Evolutionary conservation across 2,329 filamentous ascomycete genomes (phyloP), one percentile per base, ranked within the genome.

Genomic region (Thelonectria discophora): DNA sequence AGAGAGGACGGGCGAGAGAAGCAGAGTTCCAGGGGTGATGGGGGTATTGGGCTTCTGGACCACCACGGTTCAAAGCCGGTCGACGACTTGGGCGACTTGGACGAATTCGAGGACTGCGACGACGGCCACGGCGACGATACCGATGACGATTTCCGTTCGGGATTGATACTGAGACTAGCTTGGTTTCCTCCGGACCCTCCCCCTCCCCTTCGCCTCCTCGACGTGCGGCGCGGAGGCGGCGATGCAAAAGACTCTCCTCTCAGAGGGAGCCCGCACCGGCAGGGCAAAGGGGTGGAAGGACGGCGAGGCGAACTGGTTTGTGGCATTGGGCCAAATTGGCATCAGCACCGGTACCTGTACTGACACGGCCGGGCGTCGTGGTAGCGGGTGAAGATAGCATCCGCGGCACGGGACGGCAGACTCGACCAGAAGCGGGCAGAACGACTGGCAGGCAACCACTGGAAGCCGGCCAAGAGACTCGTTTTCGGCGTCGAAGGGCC

Each of bases 351-450:
- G 21, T 42, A 39, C 27, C 20, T 58, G 42, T 54, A 58, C 37
- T 37, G 43, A 40, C 54, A 54, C 54, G 49, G 54, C 54, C 30
- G 59, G 59, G 58, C 24, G 52, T 52, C 47, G 42, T 56, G 30
- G 34, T 47, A 60, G 40, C 40, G 45, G 34, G 30, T 27, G 10
- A 34, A 56, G 46, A 53, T 43, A 40, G 51, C 40, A 55, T 42
- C 40, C 18, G 45, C 21, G 40, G 11, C 37, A 49, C 47, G 47
- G 47, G 24, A 37, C 27, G 47, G 24, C 30, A 37, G 47, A 49
- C 27, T 13, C 42, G 46, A 47, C 45, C 21, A 47, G 45, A 21
- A 24, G 18, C 32, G 54, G 42, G 21, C 21, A 24, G 6, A 3
- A 45, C 45, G 55, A 39, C 45, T 27, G 20, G 17, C 50, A 40